phyloP scores from a whole-genome alignment of 805 yeast genomes.

The Yarrowia sp. region DNA sequence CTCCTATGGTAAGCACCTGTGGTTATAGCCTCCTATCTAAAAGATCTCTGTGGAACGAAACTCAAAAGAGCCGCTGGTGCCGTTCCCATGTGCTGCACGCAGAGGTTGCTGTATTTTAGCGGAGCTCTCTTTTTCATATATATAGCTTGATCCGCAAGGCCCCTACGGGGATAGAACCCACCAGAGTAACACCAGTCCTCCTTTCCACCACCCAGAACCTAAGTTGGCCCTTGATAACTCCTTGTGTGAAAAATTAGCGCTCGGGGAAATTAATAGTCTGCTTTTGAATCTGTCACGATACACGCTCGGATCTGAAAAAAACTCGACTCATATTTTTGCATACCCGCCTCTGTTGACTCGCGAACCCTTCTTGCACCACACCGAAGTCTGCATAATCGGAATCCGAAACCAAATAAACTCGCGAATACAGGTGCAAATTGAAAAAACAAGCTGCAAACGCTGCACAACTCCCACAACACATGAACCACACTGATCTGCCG shows the following conservation, averaged over 20 bases:
- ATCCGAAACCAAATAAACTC: background rate
- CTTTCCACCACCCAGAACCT: background rate
- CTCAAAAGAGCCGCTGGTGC: background rate
- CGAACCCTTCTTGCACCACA: background rate
- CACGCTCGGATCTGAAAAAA: background rate
- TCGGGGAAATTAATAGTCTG: background rate
- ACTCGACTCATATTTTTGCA: background rate
- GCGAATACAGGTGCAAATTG: slow-evolving; percentile 3
- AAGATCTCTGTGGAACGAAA: slow-evolving; percentile 11
- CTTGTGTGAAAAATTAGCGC: background rate
- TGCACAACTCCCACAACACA: background rate
- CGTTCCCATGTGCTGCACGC: slow-evolving; percentile 20
- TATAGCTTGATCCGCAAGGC: background rate
- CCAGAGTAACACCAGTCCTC: background rate
- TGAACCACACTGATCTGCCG: background rate
- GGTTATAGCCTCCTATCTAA: background rate
- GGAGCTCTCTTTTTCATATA: background rate
- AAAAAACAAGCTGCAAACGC: background rate
- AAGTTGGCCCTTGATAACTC: background rate
- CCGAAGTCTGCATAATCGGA: slow-evolving; percentile 5
- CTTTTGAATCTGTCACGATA: background rate
- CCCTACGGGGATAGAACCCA: background rate
- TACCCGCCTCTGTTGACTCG: background rate
- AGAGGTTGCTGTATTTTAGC: slow-evolving; percentile 1
- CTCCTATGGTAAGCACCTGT: background rate